Percentiles rank a stretch among this genome's conserved stretches.
Conservation (phyloP, 2,329 filamentous ascomycete genomes). For the Colletotrichum aenigma region DNA sequence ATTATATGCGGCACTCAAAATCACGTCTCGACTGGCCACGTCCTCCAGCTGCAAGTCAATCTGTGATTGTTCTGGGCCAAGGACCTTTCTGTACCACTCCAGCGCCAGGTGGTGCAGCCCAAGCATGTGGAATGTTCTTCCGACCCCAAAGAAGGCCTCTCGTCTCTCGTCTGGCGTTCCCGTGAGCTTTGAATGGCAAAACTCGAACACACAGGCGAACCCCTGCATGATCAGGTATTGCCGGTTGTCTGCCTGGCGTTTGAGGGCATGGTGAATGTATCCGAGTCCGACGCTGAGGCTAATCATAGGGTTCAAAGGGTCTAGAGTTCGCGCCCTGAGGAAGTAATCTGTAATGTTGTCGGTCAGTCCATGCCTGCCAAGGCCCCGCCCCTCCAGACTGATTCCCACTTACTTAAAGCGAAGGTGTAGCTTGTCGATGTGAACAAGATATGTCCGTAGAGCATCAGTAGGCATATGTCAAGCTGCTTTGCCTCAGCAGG, state of each 20-base stretch:
- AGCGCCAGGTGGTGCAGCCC: slow-evolving; percentile 24
- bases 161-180: slow-evolving; percentile 53
- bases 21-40: slow-evolving; percentile 1
- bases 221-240: slow-evolving; percentile 89
- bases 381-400: background rate
- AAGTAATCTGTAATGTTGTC: slow-evolving; percentile 69
- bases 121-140: slow-evolving; percentile 68
- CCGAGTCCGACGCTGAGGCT: slow-evolving; percentile 81
- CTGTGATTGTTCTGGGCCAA: background rate
- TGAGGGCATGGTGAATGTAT: slow-evolving; percentile 88
- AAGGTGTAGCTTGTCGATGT: slow-evolving; percentile 82
- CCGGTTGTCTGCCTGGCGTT: slow-evolving; percentile 87
- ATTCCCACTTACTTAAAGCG: slow-evolving; percentile 67
- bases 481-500: slow-evolving; percentile 44
- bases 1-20: slow-evolving; percentile 16
- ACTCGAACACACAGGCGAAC: slow-evolving; percentile 77
- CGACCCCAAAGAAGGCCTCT: slow-evolving; percentile 85
- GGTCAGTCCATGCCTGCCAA: background rate
- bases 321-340: slow-evolving; percentile 75
- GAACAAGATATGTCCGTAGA: slow-evolving; percentile 91
- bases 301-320: slow-evolving; percentile 77
- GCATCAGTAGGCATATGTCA: slow-evolving; percentile 81
- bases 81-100: slow-evolving; percentile 17
- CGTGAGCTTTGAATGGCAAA: slow-evolving; percentile 64
- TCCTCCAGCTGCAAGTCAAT: background rate